These are phyloP conservation scores for Colletotrichum sp. DNA, from an alignment of 2,329 filamentous ascomycete genomes.

Conservation along the genomic window DNA sequence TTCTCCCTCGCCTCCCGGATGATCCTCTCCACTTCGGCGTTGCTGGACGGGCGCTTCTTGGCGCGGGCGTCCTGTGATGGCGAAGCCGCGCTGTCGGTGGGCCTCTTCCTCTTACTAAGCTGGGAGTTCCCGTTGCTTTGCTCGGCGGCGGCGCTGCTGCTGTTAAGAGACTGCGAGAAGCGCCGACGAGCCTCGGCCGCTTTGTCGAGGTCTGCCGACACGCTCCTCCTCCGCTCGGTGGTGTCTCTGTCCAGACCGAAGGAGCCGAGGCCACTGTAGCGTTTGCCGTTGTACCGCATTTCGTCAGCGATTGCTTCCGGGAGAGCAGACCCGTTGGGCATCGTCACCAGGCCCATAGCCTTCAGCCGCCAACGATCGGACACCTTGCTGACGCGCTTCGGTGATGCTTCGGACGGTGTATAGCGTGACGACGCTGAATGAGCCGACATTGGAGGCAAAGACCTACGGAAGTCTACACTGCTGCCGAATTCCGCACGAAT, in stretches of 20 bases:
- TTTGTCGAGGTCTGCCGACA: slow-evolving; percentile 39
- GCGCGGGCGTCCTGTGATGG: slow-evolving; percentile 20
- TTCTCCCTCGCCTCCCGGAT: slow-evolving; percentile 45
- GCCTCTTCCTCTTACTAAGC: slow-evolving; percentile 27
- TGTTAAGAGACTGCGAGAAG: slow-evolving; percentile 20
- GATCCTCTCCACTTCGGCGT: slow-evolving; percentile 38
- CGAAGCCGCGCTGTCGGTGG: slow-evolving; percentile 1
- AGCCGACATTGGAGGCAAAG: slow-evolving; percentile 37
- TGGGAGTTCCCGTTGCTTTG: slow-evolving; percentile 22
- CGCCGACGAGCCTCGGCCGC: slow-evolving; percentile 17
- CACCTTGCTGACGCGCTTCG: slow-evolving; percentile 37
- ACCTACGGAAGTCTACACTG: slow-evolving; percentile 40
- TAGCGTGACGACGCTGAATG: slow-evolving; percentile 14
- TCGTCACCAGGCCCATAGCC: slow-evolving; percentile 56
- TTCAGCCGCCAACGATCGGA: slow-evolving; percentile 53
- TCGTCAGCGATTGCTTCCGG: slow-evolving; percentile 56
- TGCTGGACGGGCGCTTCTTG: slow-evolving; percentile 34
- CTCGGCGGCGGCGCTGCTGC: neutral
- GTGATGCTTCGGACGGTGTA: slow-evolving; percentile 4
- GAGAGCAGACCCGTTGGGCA: slow-evolving; percentile 58
- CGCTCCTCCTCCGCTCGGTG: slow-evolving; percentile 19
- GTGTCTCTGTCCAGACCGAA: slow-evolving; percentile 35
- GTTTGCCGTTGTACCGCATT: slow-evolving; percentile 45
- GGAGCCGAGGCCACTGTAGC: slow-evolving; percentile 40
- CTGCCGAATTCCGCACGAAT: slow-evolving; percentile 38